Conservation (phyloP, 2,329 filamentous ascomycete species). For the Xylariaceae sp. region DNA sequence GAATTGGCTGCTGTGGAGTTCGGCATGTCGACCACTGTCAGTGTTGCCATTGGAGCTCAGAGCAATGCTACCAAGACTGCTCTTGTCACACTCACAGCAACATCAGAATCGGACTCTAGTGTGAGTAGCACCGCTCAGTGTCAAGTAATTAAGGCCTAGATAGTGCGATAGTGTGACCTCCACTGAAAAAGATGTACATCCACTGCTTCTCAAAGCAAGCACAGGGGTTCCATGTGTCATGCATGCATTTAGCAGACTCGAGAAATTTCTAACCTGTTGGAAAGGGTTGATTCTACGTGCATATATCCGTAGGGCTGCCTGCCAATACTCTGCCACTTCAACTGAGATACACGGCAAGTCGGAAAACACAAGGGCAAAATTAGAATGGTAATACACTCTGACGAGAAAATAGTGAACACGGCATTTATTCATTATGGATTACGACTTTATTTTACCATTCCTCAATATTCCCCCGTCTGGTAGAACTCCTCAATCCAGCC, state of each 20-base stretch:
- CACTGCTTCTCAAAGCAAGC: too few species aligned
- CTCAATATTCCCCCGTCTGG: slow-evolving; percentile 23
- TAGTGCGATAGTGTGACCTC: not conserved
- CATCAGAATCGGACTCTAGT: slow-evolving; percentile 42
- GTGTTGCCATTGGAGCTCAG: slow-evolving; percentile 41
- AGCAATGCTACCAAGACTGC: slow-evolving; percentile 33
- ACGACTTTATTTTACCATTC: not conserved
- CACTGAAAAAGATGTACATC: not conserved
- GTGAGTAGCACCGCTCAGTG: slow-evolving; percentile 11
- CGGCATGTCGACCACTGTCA: slow-evolving; percentile 37
- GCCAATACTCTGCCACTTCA: too few species aligned
- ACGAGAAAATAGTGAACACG: too few species aligned
- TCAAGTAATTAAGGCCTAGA: slow-evolving; percentile 10
- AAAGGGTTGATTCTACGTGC: too few species aligned
- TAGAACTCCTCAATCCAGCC: slow-evolving; percentile 54
- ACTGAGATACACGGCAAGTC: too few species aligned
- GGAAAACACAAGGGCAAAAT: too few species aligned
- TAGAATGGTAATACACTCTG: too few species aligned
- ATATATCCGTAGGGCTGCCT: too few species aligned
- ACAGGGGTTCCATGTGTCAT: too few species aligned
- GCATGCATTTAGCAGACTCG: not conserved
- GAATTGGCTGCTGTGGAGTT: slow-evolving; percentile 40
- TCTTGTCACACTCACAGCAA: slow-evolving; percentile 42
- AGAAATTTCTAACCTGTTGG: not conserved
- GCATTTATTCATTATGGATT: slow-evolving; percentile 3